Evolutionary conservation across 2,329 filamentous ascomycete genomes (phyloP).

Genomic region (Diaporthe batatas): DNA sequence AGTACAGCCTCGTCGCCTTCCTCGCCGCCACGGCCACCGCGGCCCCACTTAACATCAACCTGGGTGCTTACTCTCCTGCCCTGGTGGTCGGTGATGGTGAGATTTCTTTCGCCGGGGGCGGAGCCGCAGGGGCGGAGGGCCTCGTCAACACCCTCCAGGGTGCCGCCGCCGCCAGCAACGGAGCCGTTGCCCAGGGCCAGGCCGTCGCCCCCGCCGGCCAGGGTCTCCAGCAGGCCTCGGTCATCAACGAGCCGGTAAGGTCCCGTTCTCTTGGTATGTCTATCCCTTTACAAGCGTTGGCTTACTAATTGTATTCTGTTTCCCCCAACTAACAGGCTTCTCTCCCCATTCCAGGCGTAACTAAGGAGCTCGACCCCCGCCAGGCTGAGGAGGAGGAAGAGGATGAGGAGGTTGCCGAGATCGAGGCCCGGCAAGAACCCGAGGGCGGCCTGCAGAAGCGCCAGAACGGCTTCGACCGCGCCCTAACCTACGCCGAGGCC

Average conservation of each 20-base stretch:
- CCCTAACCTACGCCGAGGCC: conserved; percentile 55
- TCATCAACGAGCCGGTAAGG: conserved; percentile 41
- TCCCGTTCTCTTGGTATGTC: conserved; percentile 17
- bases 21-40: conserved; percentile 49
- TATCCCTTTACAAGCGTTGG: conserved; percentile 6
- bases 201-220: conserved; percentile 28
- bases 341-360: conserved; percentile 34
- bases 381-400: conserved; percentile 8
- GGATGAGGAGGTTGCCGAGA: conserved; percentile 6
- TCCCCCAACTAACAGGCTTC: conserved; percentile 33
- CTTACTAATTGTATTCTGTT: neutral
- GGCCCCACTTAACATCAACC: conserved; percentile 65
- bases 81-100: conserved; percentile 67
- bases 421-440: conserved; percentile 35
- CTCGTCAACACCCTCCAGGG: conserved; percentile 60
- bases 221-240: conserved; percentile 27
- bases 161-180: conserved; percentile 57
- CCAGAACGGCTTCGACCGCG: conserved; percentile 58
- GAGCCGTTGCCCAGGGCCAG: conserved; percentile 38
- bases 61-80: conserved; percentile 64
- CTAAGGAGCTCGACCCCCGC: conserved; percentile 40
- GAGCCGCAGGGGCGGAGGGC: conserved; percentile 53
- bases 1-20: conserved; percentile 36
- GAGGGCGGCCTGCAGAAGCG: conserved; percentile 48
- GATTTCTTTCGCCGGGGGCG: conserved; percentile 59